Evolutionary conservation across 2,329 filamentous ascomycete genomes (phyloP).

Genomic region (Cytospora leucostoma): DNA sequence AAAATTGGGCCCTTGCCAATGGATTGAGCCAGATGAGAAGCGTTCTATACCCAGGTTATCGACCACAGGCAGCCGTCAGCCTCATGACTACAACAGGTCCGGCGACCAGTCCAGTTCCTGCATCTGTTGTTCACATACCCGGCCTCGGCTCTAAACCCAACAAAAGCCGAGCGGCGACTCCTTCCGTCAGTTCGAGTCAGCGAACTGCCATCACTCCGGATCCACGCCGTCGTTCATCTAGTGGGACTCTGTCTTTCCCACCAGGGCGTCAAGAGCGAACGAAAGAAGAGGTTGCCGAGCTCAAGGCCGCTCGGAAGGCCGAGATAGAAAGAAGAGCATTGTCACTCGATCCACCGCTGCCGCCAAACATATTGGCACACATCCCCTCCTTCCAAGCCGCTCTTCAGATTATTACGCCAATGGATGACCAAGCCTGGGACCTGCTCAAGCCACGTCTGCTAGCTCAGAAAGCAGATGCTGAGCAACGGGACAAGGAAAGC

Average conservation of each 20-base stretch:
- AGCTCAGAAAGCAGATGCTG: conserved; percentile 65
- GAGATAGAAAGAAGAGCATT: conserved; percentile 74
- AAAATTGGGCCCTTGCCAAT: conserved; percentile 65
- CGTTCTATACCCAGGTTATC: conserved; percentile 32
- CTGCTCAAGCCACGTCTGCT: conserved; percentile 67
- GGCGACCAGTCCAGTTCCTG: background rate
- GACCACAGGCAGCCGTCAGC: conserved; percentile 6
- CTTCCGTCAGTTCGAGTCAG: conserved; percentile 23
- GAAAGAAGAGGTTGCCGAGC: conserved; percentile 61
- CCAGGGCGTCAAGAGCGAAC: conserved; percentile 50
- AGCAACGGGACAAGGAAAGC: conserved; percentile 53
- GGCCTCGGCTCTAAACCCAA: conserved; percentile 14
- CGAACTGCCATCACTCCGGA: conserved; percentile 23
- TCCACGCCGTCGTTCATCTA: conserved; percentile 27
- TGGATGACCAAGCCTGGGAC: conserved; percentile 71
- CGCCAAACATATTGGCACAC: conserved; percentile 62
- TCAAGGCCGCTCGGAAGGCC: conserved; percentile 63
- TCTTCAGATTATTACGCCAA: conserved; percentile 65
- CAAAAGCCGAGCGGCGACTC: conserved; percentile 10
- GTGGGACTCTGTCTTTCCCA: conserved; percentile 19
- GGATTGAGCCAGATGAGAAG: conserved; percentile 43
- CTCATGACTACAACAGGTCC: background rate
- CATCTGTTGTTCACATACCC: conserved; percentile 18
- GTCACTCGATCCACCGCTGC: conserved; percentile 66
- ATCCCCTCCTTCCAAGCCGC: conserved; percentile 76